phyloP scores from a whole-genome alignment of 805 yeast genomes.

The Yarrowia alimentaria region DNA sequence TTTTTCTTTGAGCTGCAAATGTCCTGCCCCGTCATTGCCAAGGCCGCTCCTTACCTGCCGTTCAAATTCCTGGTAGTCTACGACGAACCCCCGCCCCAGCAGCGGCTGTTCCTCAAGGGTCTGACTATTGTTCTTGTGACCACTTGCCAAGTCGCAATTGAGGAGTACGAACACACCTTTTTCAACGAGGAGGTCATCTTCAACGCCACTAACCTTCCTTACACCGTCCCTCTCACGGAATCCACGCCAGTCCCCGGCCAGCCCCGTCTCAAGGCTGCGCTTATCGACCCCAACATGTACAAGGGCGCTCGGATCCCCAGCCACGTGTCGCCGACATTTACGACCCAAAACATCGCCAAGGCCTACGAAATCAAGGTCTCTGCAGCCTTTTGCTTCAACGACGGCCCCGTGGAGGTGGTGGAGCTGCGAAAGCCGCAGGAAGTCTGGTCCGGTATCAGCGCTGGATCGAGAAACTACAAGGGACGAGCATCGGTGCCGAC shows the following conservation, averaged over 20 bases:
- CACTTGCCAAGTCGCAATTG: slow-evolving; percentile 37
- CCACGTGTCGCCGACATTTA: slow-evolving; percentile 53
- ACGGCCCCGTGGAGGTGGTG: slow-evolving; percentile 25
- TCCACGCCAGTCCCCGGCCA: slow-evolving; percentile 14
- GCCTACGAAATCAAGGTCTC: slow-evolving; percentile 43
- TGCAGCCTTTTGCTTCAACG: slow-evolving; percentile 37
- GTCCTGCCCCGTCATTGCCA: slow-evolving; percentile 21
- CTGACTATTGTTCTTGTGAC: slow-evolving; percentile 41
- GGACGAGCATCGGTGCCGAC: slow-evolving; percentile 18
- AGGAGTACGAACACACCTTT: slow-evolving; percentile 34
- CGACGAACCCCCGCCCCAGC: slow-evolving; percentile 29
- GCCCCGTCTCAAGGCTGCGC: slow-evolving; percentile 28
- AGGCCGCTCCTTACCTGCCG: slow-evolving; percentile 30
- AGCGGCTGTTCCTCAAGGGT: slow-evolving; percentile 43
- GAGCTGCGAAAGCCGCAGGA: slow-evolving; percentile 21
- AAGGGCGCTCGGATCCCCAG: slow-evolving; percentile 49
- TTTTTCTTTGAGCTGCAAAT: slow-evolving; percentile 30
- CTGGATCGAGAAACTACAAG: slow-evolving; percentile 18
- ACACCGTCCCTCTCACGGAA: background rate
- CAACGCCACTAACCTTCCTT: slow-evolving; percentile 25
- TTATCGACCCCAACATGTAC: slow-evolving; percentile 35
- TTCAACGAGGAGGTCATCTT: slow-evolving; percentile 33
- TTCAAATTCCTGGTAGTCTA: slow-evolving; percentile 33
- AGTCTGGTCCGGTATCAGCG: slow-evolving; percentile 22
- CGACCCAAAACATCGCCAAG: slow-evolving; percentile 55